Evolutionary conservation across 768 basidiomycete genomes (phyloP).

Genomic region (Mycena floridula): DNA sequence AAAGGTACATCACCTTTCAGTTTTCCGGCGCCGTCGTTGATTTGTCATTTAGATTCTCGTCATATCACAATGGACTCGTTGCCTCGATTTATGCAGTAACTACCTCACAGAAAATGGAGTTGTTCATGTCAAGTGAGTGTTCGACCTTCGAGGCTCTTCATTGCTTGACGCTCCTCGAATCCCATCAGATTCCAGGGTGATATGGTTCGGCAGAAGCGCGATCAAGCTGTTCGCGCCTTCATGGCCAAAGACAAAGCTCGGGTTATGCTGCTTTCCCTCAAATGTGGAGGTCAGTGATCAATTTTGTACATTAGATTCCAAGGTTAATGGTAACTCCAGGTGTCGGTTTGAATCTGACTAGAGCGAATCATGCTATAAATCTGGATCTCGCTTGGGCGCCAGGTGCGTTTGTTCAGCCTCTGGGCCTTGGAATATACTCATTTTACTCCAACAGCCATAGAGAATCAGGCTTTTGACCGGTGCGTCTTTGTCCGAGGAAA

Average conservation of each 20-base stretch:
- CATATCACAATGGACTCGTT: conserved; percentile 67
- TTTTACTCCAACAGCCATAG: no score
- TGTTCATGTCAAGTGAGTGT: conserved; percentile 45
- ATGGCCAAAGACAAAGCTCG: conserved; percentile 53
- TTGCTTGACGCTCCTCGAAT: no score
- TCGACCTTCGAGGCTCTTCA: not conserved
- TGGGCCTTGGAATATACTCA: no score
- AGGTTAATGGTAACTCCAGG: conserved; percentile 16
- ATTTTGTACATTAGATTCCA: not conserved
- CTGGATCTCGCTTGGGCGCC: conserved; percentile 61
- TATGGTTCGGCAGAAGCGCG: conserved; percentile 48
- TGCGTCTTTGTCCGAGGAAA: not conserved
- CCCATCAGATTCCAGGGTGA: conserved; percentile 48
- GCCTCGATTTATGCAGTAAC: conserved; percentile 55
- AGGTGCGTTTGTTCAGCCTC: no score
- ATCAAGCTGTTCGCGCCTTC: conserved; percentile 50
- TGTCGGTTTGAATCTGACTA: conserved; percentile 52
- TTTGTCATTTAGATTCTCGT: conserved; percentile 41
- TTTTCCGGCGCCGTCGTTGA: conserved; percentile 1
- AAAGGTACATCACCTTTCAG: conserved; percentile 35
- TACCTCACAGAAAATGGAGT: conserved; percentile 51
- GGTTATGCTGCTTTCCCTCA: conserved; percentile 58
- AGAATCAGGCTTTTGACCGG: no score
- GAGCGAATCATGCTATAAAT: conserved; percentile 59
- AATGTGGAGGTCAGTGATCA: conserved; percentile 47